These are phyloP conservation scores for Blastobotrys mokoenaii DNA, from an alignment of 805 yeast genomes.

Conservation along the genomic window DNA sequence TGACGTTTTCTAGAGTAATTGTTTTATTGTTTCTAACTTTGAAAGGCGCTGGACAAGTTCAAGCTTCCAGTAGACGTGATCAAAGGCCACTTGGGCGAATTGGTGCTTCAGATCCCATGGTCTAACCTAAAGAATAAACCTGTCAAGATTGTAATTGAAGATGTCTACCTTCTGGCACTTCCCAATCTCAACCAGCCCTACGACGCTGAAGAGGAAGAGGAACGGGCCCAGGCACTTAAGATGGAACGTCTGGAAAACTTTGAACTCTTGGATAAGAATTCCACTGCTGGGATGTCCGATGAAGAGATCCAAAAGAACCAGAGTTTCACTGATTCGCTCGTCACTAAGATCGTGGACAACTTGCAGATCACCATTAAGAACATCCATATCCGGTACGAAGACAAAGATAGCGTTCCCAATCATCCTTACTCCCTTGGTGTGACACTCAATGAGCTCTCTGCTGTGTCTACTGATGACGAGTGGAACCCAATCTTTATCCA, in stretches of 20 bases:
- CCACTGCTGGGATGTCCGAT: conserved; percentile 23
- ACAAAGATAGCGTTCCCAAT: conserved; percentile 53
- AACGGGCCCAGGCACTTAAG: conserved; percentile 58
- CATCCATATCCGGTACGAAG: conserved; percentile 90
- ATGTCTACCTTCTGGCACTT: conserved; percentile 72
- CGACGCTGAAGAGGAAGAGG: conserved; percentile 51
- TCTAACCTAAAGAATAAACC: conserved; percentile 89
- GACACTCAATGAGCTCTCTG: conserved; percentile 78
- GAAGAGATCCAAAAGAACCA: conserved; percentile 47
- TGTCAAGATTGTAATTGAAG: conserved; percentile 77
- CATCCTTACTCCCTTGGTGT: conserved; percentile 77
- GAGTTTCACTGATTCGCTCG: conserved; percentile 75
- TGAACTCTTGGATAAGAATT: conserved; percentile 42
- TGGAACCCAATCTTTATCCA: conserved; percentile 86
- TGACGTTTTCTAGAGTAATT: background rate
- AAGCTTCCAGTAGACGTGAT: conserved; percentile 80
- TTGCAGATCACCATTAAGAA: conserved; percentile 83
- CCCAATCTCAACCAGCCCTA: conserved; percentile 53
- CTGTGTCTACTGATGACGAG: conserved; percentile 74
- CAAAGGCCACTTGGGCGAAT: conserved; percentile 83
- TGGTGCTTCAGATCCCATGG: conserved; percentile 94
- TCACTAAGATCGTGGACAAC: conserved; percentile 88
- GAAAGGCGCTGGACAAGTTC: conserved; percentile 67
- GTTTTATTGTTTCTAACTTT: background rate
- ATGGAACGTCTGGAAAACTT: conserved; percentile 58